Evolutionary conservation across 2,329 filamentous ascomycete species (phyloP).

Genomic region (Colletotrichum magnum): DNA sequence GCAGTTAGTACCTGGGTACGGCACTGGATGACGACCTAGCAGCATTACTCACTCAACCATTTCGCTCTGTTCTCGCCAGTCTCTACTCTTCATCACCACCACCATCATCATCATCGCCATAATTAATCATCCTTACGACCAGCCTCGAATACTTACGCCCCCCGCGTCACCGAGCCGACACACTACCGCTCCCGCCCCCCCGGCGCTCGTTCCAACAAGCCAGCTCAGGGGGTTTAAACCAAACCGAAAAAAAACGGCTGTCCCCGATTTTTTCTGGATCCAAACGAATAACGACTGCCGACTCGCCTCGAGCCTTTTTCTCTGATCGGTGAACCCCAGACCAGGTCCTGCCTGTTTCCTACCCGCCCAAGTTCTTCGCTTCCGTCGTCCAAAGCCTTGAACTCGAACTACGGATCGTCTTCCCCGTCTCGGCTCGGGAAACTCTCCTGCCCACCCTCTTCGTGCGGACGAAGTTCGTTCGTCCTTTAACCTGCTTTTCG

Average conservation of each 20-base stretch:
- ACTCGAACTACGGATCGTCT: conserved; percentile 29
- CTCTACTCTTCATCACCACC: too few species aligned
- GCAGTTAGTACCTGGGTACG: too few species aligned
- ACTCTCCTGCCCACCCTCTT: conserved; percentile 17
- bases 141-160: conserved; percentile 4
- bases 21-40: too few species aligned
- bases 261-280: conserved; percentile 27
- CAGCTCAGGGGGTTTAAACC: background rate
- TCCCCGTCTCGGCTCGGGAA: conserved; percentile 1
- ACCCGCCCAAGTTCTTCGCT: conserved; percentile 28
- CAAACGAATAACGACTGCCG: conserved; percentile 26
- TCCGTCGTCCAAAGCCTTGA: conserved; percentile 28
- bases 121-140: background rate
- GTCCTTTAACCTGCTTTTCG: background rate
- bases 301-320: conserved; percentile 23
- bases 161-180: background rate
- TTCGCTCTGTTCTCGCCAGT: too few species aligned
- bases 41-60: too few species aligned
- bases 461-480: background rate
- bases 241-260: conserved; percentile 3
- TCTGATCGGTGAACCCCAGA: conserved; percentile 36
- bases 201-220: conserved; percentile 12
- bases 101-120: too few species aligned
- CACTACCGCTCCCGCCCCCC: background rate
- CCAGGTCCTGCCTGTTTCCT: conserved; percentile 36